Evolutionary conservation across 192 early-diverging fungal species (phyloP).

Genomic region (Neocallimastix lanati): DNA sequence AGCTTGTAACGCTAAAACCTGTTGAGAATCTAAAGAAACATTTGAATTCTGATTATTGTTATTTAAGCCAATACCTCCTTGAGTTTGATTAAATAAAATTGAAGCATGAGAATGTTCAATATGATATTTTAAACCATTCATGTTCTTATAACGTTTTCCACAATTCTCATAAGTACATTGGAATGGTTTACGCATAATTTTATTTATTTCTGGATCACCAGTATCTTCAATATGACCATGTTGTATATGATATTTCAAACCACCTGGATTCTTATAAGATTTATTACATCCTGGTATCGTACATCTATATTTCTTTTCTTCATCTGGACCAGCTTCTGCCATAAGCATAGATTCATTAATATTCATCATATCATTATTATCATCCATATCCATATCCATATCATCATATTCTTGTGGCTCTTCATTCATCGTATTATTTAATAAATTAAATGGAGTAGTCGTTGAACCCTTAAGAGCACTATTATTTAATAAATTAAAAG

Average conservation of each 20-base stretch:
- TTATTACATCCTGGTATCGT: slow-evolving; percentile 72
- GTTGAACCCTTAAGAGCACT: not conserved
- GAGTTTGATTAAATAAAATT: not conserved
- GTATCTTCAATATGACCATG: slow-evolving; percentile 68
- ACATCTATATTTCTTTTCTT: slow-evolving; percentile 81
- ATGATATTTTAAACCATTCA: slow-evolving; percentile 69
- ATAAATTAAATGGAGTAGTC: not conserved
- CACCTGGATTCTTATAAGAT: slow-evolving; percentile 97
- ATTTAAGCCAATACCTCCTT: not conserved
- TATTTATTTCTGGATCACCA: slow-evolving; percentile 38
- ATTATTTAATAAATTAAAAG: not conserved
- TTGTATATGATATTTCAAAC: slow-evolving; percentile 91
- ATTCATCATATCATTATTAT: not conserved
- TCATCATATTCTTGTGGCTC: not conserved
- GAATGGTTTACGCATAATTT: slow-evolving; percentile 44
- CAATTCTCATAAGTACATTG: slow-evolving; percentile 48
- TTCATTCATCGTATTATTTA: not conserved
- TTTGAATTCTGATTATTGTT: not conserved
- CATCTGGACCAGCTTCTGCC: slow-evolving; percentile 1
- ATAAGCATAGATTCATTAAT: not conserved
- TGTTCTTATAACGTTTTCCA: slow-evolving; percentile 57
- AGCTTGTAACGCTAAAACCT: not conserved
- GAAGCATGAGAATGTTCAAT: slow-evolving; percentile 26
- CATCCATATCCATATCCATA: not conserved
- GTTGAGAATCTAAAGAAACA: not conserved